These are phyloP conservation scores for Fusarium pseudocircinatum DNA, from an alignment of 2,329 filamentous ascomycete genomes.

Conservation along the genomic window DNA sequence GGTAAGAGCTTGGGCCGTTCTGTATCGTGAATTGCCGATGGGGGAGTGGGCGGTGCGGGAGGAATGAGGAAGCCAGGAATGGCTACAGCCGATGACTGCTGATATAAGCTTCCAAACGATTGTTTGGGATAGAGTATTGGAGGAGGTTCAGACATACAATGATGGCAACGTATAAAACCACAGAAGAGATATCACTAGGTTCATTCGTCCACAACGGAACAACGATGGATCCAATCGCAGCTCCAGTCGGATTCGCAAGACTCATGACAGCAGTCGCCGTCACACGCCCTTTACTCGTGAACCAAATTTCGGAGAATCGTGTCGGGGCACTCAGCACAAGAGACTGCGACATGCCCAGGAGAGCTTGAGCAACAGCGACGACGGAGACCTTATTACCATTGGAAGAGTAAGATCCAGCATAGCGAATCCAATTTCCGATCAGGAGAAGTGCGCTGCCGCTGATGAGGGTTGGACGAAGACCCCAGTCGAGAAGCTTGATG, in stretches of 20 bases:
- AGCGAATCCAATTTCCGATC: background rate
- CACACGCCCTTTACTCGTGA: background rate
- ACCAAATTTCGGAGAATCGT: background rate
- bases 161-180: accelerated
- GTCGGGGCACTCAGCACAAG: background rate
- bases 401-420: background rate
- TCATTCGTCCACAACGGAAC: background rate
- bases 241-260: background rate
- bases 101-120: background rate
- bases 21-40: background rate
- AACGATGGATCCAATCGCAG: background rate
- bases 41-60: accelerated
- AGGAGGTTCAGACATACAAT: background rate
- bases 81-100: background rate
- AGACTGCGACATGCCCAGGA: background rate
- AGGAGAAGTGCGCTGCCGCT: background rate
- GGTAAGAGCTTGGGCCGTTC: background rate
- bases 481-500: background rate
- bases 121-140: accelerated
- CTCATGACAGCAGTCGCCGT: background rate
- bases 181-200: background rate
- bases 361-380: background rate
- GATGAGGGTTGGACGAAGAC: background rate
- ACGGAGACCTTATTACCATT: background rate
- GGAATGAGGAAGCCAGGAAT: background rate